phyloP scores from a whole-genome alignment of 208 protist genomes.

The Trichomonas tenax region DNA sequence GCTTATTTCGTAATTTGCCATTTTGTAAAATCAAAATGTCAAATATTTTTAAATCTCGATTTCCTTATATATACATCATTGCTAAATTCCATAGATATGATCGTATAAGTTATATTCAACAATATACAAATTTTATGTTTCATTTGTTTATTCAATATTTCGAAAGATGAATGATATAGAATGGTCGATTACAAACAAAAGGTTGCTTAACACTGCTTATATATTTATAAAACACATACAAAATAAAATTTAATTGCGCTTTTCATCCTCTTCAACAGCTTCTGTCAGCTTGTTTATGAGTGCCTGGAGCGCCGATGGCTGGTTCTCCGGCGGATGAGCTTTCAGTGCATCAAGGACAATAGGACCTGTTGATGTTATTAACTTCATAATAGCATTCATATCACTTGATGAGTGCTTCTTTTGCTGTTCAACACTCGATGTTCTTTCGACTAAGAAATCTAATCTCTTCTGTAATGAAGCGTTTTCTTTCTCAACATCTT shows the following conservation, averaged over 20 bases:
- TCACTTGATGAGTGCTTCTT: not conserved
- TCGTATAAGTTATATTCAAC: too few species aligned
- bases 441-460: not conserved
- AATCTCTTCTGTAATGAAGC: not conserved
- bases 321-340: not conserved
- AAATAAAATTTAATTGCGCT: not conserved
- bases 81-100: too few species aligned
- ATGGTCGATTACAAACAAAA: too few species aligned
- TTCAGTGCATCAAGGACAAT: not conserved
- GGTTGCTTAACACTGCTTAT: too few species aligned
- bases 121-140: too few species aligned
- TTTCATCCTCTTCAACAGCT: not conserved
- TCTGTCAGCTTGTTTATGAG: not conserved
- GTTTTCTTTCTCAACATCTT: not conserved
- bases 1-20: too few species aligned
- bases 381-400: not conserved
- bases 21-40: too few species aligned
- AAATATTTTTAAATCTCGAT: too few species aligned
- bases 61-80: too few species aligned
- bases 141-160: too few species aligned
- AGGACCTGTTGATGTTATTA: not conserved
- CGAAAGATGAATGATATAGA: too few species aligned
- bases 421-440: not conserved
- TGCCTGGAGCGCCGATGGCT: not conserved
- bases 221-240: too few species aligned